Base-by-base conservation (phyloP, 1,284 basidiomycete species). In the Termitomyces sp. region DNA sequence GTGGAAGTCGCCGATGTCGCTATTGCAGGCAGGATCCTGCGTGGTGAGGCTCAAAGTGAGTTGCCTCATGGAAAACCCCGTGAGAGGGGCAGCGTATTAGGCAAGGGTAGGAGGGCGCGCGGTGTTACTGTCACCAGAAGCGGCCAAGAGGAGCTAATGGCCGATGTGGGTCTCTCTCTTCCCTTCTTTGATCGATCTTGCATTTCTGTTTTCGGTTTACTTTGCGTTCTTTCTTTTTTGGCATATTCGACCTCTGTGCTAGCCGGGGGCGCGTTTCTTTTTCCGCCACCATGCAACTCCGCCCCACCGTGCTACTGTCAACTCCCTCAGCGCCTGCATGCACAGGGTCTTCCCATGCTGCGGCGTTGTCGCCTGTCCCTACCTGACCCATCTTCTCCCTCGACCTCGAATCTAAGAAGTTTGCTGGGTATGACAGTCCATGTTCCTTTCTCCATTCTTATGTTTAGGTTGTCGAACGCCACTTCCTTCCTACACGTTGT, bases 71-170 rank as follows among this genome's bases (percentile, higher is more conserved):
- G 66, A 5, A 69, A 67, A 45, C 57, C 50, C 15, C 54, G 58
- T 43, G 71, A 72, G 56, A 67, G 77, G 44, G 75, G 77, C 28
- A 78, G 76, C 51, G 85, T 91, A n/a, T 76, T 92, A 24, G 89
- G 89, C 17, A 78, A 77, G 57, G 89, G 89, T 48, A 82, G 81
- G 61, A 75, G 89, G 40, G 86, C 88, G 6, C 77, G 90, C 15
- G 88, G 88, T 24, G 89, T 92, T 31, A 91, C 89, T 5, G 77
- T 92, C 45, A 92, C 90, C 1, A 75, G 86, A 54, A 88, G 85
- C 58, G 80, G 78, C 26, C 86, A 90, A 66, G 84, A 83, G 61
- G 89, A 91, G 63, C 74, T 92, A 28, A 89, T 90, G 89, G 71
- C 76, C 57, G 83, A 86, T 61, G 85, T 89, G 63, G 45, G 83